Evolutionary conservation across 345 rosid species (phyloP).

Genomic region (Linum lewisii): DNA sequence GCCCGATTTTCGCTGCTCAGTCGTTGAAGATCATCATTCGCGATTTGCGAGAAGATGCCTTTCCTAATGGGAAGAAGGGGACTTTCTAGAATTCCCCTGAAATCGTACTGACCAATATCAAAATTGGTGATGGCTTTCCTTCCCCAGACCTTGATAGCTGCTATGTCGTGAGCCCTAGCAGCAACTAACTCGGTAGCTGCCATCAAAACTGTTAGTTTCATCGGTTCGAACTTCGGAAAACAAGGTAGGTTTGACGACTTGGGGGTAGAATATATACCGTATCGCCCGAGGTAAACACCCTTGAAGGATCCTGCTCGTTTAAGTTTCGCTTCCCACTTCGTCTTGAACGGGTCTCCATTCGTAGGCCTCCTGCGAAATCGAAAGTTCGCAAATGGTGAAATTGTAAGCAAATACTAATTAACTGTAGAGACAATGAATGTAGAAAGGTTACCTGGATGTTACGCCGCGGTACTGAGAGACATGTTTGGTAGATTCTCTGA

Average conservation of each 20-base stretch:
- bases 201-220: constrained; percentile 14
- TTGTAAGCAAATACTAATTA: too few species aligned
- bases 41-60: too few species aligned
- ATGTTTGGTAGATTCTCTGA: not conserved
- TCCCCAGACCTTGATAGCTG: constrained; percentile 23
- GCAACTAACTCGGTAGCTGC: constrained; percentile 28
- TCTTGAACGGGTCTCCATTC: constrained; percentile 7
- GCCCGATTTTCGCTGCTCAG: too few species aligned
- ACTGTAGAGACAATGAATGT: too few species aligned
- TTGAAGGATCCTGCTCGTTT: constrained; percentile 3
- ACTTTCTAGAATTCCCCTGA: too few species aligned
- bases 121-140: too few species aligned
- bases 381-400: not conserved
- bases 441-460: not conserved
- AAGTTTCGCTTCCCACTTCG: constrained; percentile 27
- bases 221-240: not conserved
- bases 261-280: constrained; percentile 1
- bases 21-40: too few species aligned
- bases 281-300: constrained; percentile 21
- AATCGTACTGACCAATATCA: too few species aligned
- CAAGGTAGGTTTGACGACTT: too few species aligned
- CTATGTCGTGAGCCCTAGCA: constrained; percentile 27
- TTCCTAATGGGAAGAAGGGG: too few species aligned
- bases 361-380: not conserved
- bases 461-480: not conserved